A percentile compares a stretch with the other conserved stretches of the same genome.
These are phyloP conservation scores for Tardiomyces depauwii DNA, from an alignment of 1,139 yeast species.

Conservation along the genomic window DNA sequence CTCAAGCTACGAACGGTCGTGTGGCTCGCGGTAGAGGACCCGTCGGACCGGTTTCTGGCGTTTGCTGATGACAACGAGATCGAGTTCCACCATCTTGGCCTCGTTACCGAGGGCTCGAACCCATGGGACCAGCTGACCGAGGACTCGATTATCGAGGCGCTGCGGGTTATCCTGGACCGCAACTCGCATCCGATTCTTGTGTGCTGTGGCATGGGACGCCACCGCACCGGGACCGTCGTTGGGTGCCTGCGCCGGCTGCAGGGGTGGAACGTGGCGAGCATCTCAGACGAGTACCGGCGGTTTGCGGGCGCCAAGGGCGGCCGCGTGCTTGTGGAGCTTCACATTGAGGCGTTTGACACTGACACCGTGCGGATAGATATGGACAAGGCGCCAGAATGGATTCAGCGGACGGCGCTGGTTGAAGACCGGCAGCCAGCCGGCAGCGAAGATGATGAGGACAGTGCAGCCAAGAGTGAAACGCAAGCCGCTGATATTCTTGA, in stretches of 20 bases:
- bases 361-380: constrained; percentile 40
- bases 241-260: constrained; percentile 86
- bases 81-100: constrained; percentile 44
- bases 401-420: background rate
- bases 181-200: constrained; percentile 76
- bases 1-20: constrained; percentile 67
- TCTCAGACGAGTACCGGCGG: constrained; percentile 85
- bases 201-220: constrained; percentile 98
- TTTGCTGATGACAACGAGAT: constrained; percentile 68
- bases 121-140: constrained; percentile 98
- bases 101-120: constrained; percentile 57
- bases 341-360: constrained; percentile 76
- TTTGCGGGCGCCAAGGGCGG: constrained; percentile 93
- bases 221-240: constrained; percentile 89
- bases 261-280: constrained; percentile 93
- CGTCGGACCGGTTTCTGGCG: constrained; percentile 74
- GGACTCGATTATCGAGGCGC: constrained; percentile 63
- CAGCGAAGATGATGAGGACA: background rate
- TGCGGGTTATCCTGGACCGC: constrained; percentile 60
- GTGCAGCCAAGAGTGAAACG: background rate
- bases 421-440: background rate
- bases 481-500: background rate
- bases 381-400: constrained; percentile 40
- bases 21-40: constrained; percentile 95
- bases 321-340: constrained; percentile 76